These are phyloP conservation scores for Tylopilus cervinicoccineus DNA, from an alignment of 768 basidiomycete species.

Conservation along the genomic window DNA sequence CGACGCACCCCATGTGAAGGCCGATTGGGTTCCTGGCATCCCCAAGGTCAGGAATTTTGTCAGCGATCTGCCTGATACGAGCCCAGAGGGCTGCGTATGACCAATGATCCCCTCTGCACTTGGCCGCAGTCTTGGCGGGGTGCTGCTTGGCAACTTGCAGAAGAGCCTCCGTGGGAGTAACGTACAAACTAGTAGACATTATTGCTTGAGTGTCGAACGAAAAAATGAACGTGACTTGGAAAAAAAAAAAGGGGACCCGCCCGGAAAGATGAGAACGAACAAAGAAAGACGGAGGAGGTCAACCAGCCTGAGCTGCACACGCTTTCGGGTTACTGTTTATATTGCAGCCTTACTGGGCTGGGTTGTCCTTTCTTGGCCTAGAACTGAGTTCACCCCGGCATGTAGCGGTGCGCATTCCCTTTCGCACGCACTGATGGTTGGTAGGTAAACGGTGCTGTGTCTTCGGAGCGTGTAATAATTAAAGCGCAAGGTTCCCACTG, in stretches of 20 bases:
- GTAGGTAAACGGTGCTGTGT: neutral
- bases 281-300: constrained; percentile 14
- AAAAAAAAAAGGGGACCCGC: constrained; percentile 16
- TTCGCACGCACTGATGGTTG: constrained; percentile 4
- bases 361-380: no score
- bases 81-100: constrained; percentile 32
- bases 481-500: no score
- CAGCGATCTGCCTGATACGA: constrained; percentile 25
- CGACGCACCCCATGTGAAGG: constrained; percentile 24
- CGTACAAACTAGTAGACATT: constrained; percentile 13
- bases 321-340: constrained; percentile 3
- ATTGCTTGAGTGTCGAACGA: neutral
- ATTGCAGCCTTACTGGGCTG: constrained; percentile 2
- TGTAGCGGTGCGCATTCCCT: neutral
- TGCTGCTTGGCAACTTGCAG: constrained; percentile 28
- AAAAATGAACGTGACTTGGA: constrained; percentile 4
- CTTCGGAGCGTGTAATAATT: neutral
- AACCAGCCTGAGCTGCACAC: constrained; percentile 14
- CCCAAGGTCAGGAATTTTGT: constrained; percentile 17
- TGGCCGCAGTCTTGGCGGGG: constrained; percentile 22
- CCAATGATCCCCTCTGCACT: constrained; percentile 20
- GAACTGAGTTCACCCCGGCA: no score
- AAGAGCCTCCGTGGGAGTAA: constrained; percentile 30
- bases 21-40: constrained; percentile 19
- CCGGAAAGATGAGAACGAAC: constrained; percentile 12